Conservation (phyloP, 139 green algal genomes). For the Chlorella sp. region DNA sequence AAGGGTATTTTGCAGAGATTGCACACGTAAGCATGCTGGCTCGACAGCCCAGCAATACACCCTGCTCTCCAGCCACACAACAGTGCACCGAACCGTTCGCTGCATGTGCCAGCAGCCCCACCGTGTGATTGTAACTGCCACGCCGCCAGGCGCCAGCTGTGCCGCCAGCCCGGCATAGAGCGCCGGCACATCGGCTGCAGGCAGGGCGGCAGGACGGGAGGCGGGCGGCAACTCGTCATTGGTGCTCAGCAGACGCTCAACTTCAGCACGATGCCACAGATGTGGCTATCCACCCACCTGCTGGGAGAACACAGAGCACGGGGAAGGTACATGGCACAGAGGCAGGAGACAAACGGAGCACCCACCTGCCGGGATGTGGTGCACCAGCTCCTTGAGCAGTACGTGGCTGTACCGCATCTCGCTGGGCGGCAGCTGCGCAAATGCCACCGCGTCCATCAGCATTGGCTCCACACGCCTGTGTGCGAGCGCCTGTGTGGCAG, state of each 20-base stretch:
- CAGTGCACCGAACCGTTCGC: too few relatives aligned
- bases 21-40: too few relatives aligned
- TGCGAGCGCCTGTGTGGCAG: background rate
- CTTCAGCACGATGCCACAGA: too few relatives aligned
- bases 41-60: too few relatives aligned
- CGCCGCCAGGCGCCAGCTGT: conserved; percentile 18
- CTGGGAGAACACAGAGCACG: too few relatives aligned
- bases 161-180: conserved; percentile 3
- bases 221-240: background rate
- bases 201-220: background rate
- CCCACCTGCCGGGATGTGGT: conserved; percentile 21
- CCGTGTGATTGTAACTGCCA: conserved; percentile 24
- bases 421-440: background rate
- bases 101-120: too few relatives aligned
- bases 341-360: background rate
- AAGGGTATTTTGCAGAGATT: too few relatives aligned
- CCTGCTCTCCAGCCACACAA: too few relatives aligned
- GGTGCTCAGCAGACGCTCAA: too few relatives aligned
- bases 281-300: too few relatives aligned
- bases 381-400: conserved; percentile 37
- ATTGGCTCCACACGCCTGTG: conserved; percentile 19
- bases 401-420: conserved; percentile 26
- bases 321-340: background rate
- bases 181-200: background rate
- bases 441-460: conserved; percentile 13